A percentile compares a stretch with the other conserved stretches of the same genome.
Conservation (phyloP, 2,329 filamentous ascomycete species). For the Penicillium sp. region DNA sequence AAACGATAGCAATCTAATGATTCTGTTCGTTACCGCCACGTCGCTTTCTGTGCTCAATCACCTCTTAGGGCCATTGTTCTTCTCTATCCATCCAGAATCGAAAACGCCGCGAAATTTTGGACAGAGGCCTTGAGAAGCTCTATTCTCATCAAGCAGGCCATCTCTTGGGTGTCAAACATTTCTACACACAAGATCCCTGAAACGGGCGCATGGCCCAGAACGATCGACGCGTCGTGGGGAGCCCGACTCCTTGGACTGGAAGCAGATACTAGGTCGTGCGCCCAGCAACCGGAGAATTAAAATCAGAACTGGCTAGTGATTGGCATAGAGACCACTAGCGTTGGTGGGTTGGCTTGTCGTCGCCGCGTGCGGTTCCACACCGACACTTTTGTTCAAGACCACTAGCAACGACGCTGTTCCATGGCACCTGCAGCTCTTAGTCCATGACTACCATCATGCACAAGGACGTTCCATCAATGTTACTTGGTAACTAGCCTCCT, state of each 20-base stretch:
- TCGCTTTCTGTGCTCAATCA: not conserved
- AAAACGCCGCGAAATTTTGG: not conserved
- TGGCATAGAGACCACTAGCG: not conserved
- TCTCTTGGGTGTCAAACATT: not conserved
- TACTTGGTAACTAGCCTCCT: not conserved
- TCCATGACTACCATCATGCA: not conserved
- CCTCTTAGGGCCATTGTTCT: not conserved
- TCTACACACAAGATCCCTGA: not conserved
- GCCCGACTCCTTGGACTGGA: constrained; percentile 3
- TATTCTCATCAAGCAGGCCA: not conserved
- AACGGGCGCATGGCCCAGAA: not conserved
- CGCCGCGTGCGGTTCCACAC: not conserved
- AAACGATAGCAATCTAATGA: not conserved
- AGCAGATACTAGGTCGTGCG: not conserved
- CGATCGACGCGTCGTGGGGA: not conserved
- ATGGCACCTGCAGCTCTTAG: constrained; percentile 3
- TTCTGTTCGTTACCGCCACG: not conserved
- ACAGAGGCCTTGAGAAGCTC: not conserved
- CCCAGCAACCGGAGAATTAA: constrained; percentile 3
- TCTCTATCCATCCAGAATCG: not conserved
- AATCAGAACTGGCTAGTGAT: not conserved
- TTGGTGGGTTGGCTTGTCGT: not conserved
- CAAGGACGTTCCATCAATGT: not conserved
- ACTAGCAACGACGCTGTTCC: constrained; percentile 1
- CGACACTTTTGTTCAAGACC: not conserved